phyloP scores from a whole-genome alignment of 495 filamentous ascomycete species.

The Penicillium coprophilum region DNA sequence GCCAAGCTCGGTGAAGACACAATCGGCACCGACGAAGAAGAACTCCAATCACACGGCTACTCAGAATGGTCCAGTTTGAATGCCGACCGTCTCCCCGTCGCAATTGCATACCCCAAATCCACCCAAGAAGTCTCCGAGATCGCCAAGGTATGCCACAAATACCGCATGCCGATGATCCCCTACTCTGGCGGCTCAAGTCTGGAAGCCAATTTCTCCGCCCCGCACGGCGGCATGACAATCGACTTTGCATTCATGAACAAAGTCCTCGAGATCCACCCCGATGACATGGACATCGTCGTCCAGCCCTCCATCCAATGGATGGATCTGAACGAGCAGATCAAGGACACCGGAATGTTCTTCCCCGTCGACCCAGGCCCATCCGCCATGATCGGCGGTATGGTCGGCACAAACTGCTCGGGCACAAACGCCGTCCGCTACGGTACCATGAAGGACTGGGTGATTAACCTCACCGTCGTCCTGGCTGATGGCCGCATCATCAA shows the following conservation, averaged over 20 bases:
- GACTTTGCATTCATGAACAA: constrained; percentile 88
- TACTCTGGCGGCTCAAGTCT: constrained; percentile 86
- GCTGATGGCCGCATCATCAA: constrained; percentile 92
- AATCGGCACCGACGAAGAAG: constrained; percentile 80
- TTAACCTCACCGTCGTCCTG: constrained; percentile 85
- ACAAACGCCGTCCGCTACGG: constrained; percentile 94
- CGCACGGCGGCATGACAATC: constrained; percentile 81
- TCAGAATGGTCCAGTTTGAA: constrained; percentile 89
- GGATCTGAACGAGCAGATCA: constrained; percentile 77
- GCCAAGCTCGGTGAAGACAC: constrained; percentile 63
- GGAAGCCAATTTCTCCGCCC: constrained; percentile 85
- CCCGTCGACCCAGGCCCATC: constrained; percentile 76
- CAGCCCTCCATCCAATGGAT: constrained; percentile 93
- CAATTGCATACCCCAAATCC: constrained; percentile 73
- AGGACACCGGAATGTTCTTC: constrained; percentile 78
- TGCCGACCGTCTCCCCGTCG: constrained; percentile 72
- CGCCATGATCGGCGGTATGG: constrained; percentile 90
- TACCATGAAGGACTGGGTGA: constrained; percentile 95
- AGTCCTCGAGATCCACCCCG: constrained; percentile 73
- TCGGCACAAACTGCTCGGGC: constrained; percentile 89
- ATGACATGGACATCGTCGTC: constrained; percentile 90
- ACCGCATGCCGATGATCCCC: constrained; percentile 78
- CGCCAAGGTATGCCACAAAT: constrained; percentile 77
- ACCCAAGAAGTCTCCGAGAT: constrained; percentile 81
- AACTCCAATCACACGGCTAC: constrained; percentile 77